phyloP scores from a whole-genome alignment of 495 filamentous ascomycete genomes.

The Rhizodiscina lignyota region DNA sequence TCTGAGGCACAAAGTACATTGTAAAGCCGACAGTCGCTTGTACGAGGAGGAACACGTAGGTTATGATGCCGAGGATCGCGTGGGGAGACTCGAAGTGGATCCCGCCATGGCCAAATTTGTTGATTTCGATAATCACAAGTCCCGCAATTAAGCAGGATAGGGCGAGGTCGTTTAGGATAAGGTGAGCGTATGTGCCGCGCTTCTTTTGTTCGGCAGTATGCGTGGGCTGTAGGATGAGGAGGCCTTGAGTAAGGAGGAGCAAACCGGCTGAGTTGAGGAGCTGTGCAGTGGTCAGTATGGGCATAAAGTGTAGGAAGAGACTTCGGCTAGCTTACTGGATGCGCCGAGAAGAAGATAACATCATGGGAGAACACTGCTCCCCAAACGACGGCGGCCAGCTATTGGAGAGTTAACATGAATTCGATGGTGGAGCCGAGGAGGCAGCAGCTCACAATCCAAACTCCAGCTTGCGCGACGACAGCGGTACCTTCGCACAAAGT shows the following conservation, averaged over 20 bases:
- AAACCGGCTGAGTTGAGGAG: constrained; percentile 31
- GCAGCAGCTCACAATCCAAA: constrained; percentile 38
- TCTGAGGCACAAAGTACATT: constrained; percentile 50
- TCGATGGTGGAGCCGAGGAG: not conserved
- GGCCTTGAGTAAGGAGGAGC: constrained; percentile 56
- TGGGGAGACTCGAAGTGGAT: constrained; percentile 64
- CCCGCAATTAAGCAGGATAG: constrained; percentile 44
- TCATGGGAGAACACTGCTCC: constrained; percentile 48
- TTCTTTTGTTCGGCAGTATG: constrained; percentile 56
- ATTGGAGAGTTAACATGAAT: not conserved
- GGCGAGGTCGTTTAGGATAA: constrained; percentile 44
- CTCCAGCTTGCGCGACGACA: constrained; percentile 47
- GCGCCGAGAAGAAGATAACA: constrained; percentile 61
- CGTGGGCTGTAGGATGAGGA: constrained; percentile 81
- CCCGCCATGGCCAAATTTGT: constrained; percentile 46
- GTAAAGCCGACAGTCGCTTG: constrained; percentile 68
- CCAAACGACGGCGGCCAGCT: constrained; percentile 63
- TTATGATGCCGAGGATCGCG: constrained; percentile 60
- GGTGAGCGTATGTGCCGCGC: constrained; percentile 53
- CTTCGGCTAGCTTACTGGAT: constrained; percentile 41
- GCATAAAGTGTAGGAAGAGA: not conserved
- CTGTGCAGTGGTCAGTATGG: not conserved
- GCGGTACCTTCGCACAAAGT: constrained; percentile 39
- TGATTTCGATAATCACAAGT: constrained; percentile 64
- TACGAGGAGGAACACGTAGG: constrained; percentile 49